A percentile compares a stretch with the other conserved stretches of the same genome.
Conservation (phyloP, 352 stramenopile species). For the Phytophthora fragariaefolia region DNA sequence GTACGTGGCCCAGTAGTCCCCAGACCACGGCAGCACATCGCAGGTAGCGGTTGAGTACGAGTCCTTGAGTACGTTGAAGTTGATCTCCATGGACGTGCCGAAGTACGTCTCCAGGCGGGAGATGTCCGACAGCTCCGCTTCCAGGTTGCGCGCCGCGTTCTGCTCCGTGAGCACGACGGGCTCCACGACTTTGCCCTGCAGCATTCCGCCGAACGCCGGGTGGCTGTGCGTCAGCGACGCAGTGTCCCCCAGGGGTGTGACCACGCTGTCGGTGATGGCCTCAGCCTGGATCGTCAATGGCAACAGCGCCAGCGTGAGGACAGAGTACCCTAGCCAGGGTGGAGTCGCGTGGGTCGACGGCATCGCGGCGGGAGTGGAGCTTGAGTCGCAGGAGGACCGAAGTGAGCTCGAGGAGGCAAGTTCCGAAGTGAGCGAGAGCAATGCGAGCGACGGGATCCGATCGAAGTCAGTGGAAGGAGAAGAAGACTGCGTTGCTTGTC, state of each 20-base stretch:
- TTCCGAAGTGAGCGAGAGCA: slow-evolving; percentile 28
- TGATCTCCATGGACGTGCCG: slow-evolving; percentile 37
- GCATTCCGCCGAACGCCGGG: slow-evolving; percentile 43
- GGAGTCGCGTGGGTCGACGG: slow-evolving; percentile 4
- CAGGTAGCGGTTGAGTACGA: slow-evolving; percentile 21
- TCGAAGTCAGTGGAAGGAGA: neutral
- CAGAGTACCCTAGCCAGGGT: slow-evolving; percentile 27
- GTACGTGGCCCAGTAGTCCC: slow-evolving; percentile 69
- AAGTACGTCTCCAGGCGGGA: slow-evolving; percentile 49
- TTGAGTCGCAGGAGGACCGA: slow-evolving; percentile 1
- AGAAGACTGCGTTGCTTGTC: neutral
- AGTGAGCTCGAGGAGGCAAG: slow-evolving; percentile 26
- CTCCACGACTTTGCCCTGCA: slow-evolving; percentile 17
- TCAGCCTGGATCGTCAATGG: slow-evolving; percentile 11
- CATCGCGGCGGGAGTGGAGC: slow-evolving; percentile 24
- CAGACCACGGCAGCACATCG: slow-evolving; percentile 47
- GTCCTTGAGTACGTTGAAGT: slow-evolving; percentile 40
- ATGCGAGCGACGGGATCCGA: neutral
- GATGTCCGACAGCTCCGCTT: slow-evolving; percentile 43
- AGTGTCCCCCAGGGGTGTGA: slow-evolving; percentile 33
- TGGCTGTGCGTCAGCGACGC: slow-evolving; percentile 43
- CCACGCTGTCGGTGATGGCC: slow-evolving; percentile 39
- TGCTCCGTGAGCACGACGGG: slow-evolving; percentile 36
- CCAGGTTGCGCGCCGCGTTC: slow-evolving; percentile 20
- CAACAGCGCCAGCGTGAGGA: slow-evolving; percentile 23